A percentile compares a stretch with the other conserved stretches of the same genome.
Evolutionary conservation across 257 asterid genomes (phyloP).

Genomic region (Eustoma russellianum): DNA sequence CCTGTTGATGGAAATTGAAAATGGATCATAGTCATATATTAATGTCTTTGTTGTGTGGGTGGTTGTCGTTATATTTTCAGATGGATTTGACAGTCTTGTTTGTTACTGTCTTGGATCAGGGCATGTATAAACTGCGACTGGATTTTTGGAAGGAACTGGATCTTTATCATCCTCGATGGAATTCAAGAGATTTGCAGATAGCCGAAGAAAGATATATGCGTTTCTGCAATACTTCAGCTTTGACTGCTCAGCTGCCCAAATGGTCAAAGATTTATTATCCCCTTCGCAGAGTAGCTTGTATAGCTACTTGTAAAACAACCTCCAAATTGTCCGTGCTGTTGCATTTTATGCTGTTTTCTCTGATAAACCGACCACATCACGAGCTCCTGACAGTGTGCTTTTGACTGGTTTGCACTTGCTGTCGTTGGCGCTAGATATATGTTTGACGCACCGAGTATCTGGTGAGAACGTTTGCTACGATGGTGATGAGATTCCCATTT

Average conservation of each 20-base stretch:
- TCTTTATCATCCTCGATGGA: constrained; percentile 96
- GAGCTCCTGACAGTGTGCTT: constrained; percentile 84
- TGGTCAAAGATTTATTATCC: constrained; percentile 82
- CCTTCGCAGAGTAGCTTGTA: constrained; percentile 68
- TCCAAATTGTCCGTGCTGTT: constrained; percentile 75
- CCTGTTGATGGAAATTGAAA: no score
- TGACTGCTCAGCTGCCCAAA: constrained; percentile 74
- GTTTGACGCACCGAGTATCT: constrained; percentile 48
- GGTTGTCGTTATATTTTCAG: no score
- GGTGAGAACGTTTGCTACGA: constrained; percentile 38
- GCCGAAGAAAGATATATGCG: constrained; percentile 90
- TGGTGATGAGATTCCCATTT: constrained; percentile 59
- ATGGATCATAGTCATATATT: no score
- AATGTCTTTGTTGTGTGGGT: no score
- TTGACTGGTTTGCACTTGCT: constrained; percentile 73
- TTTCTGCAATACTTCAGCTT: constrained; percentile 73
- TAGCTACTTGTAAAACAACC: constrained; percentile 80
- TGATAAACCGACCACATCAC: constrained; percentile 40
- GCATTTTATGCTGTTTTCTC: constrained; percentile 66
- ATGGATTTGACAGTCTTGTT: background rate
- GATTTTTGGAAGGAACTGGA: constrained; percentile 85
- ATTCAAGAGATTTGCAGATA: constrained; percentile 74
- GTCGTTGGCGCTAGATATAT: constrained; percentile 74
- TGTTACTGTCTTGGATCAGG: constrained; percentile 41
- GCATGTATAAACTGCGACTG: constrained; percentile 70